These are phyloP conservation scores for Globisporangium paddicum DNA, from an alignment of 352 stramenopile genomes.

Conservation along the genomic window DNA sequence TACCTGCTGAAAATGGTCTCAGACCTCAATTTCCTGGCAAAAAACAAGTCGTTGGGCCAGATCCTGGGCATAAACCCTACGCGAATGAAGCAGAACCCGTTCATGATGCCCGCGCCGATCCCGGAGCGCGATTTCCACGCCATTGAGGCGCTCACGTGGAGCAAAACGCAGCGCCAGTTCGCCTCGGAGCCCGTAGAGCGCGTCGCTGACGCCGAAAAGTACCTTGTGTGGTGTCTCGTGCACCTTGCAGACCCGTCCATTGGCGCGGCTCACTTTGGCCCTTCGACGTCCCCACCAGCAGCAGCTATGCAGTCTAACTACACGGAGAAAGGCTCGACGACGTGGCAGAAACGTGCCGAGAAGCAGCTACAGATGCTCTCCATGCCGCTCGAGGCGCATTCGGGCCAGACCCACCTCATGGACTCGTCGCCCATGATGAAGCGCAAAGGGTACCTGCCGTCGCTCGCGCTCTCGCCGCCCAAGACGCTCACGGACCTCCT, in stretches of 20 bases:
- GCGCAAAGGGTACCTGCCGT: conserved; percentile 56
- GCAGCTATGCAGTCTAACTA: neutral
- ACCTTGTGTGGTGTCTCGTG: conserved; percentile 61
- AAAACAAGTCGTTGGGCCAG: conserved; percentile 34
- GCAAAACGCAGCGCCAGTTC: conserved; percentile 18
- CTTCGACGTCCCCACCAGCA: neutral
- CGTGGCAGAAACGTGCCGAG: conserved; percentile 64
- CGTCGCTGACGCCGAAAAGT: conserved; percentile 47
- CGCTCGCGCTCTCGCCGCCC: conserved; percentile 44
- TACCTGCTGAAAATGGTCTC: conserved; percentile 72
- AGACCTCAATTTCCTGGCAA: conserved; percentile 74
- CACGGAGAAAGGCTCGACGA: conserved; percentile 3
- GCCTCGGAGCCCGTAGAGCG: conserved; percentile 31
- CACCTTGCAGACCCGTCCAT: conserved; percentile 25
- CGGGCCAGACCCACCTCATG: conserved; percentile 49
- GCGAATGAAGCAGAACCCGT: conserved; percentile 74
- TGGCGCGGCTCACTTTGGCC: neutral
- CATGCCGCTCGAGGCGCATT: conserved; percentile 54
- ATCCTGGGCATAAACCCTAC: conserved; percentile 52
- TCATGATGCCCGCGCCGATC: conserved; percentile 80
- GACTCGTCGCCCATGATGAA: conserved; percentile 79
- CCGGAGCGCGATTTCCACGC: conserved; percentile 46
- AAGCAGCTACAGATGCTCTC: conserved; percentile 64
- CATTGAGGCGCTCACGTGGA: conserved; percentile 23
- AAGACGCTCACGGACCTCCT: conserved; percentile 66